Conservation (phyloP, 345 rosid species). For the Balakata baccata region DNA sequence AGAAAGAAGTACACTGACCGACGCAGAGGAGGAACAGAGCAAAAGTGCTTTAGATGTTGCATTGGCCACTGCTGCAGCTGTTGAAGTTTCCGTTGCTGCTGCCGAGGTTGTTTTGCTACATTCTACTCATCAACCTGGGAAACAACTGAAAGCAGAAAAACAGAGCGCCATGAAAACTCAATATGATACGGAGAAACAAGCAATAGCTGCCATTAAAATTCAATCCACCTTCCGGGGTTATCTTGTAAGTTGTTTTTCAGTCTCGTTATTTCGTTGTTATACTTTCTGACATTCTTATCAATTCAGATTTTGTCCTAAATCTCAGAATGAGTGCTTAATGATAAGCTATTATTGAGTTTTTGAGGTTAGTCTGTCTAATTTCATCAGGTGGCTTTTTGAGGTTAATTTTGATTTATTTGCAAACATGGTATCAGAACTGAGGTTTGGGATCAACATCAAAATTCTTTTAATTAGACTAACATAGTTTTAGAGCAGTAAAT, state of each 20-base stretch:
- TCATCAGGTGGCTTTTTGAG: too few relatives aligned
- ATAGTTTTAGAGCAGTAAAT: too few relatives aligned
- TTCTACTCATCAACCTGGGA: slow-evolving; percentile 26
- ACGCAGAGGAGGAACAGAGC: slow-evolving; percentile 38
- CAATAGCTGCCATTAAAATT: slow-evolving; percentile 52
- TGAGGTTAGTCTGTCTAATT: too few relatives aligned
- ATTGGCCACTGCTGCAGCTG: slow-evolving; percentile 51
- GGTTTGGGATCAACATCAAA: too few relatives aligned
- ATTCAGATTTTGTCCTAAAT: too few relatives aligned
- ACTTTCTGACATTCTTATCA: too few relatives aligned
- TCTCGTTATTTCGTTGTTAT: neutral
- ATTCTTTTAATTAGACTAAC: too few relatives aligned
- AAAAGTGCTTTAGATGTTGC: slow-evolving; percentile 47
- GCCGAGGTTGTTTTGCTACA: slow-evolving; percentile 49
- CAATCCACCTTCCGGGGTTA: slow-evolving; percentile 71
- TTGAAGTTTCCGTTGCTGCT: slow-evolving; percentile 53
- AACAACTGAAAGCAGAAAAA: slow-evolving; percentile 22
- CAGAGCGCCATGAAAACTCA: slow-evolving; percentile 16
- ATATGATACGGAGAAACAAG: slow-evolving; percentile 27
- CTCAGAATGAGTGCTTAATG: too few relatives aligned
- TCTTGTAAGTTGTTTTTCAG: slow-evolving; percentile 53
- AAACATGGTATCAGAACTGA: too few relatives aligned
- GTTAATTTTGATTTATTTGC: too few relatives aligned
- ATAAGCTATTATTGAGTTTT: too few relatives aligned
- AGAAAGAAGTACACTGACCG: neutral